These are phyloP conservation scores for Ceratocystis variospora DNA, from an alignment of 2,329 filamentous ascomycete species.

Conservation along the genomic window DNA sequence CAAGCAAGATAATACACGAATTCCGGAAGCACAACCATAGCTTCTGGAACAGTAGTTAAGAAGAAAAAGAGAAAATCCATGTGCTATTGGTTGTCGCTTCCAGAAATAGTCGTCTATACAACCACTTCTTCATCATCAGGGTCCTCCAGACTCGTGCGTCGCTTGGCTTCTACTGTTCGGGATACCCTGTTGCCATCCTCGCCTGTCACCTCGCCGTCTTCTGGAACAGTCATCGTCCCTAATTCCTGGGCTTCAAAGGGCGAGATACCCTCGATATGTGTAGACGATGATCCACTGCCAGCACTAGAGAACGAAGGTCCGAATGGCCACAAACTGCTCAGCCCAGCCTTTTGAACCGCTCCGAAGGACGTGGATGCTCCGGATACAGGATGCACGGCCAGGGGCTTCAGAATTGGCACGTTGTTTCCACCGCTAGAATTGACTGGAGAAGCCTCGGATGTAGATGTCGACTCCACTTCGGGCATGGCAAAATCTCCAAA, in stretches of 20 bases:
- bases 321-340: constrained; percentile 47
- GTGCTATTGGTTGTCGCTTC: no score
- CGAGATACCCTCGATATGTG: constrained; percentile 19
- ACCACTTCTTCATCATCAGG: constrained; percentile 38
- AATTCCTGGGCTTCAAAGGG: constrained; percentile 19
- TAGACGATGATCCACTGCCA: background rate
- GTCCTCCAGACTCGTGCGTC: constrained; percentile 46
- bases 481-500: constrained; percentile 57
- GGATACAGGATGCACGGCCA: constrained; percentile 38
- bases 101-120: constrained; percentile 20
- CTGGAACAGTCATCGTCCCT: constrained; percentile 22
- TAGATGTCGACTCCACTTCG: constrained; percentile 30
- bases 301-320: constrained; percentile 23
- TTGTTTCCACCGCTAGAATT: constrained; percentile 23
- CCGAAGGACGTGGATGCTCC: constrained; percentile 21
- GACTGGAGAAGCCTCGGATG: background rate
- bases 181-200: constrained; percentile 33
- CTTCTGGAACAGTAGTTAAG: no score
- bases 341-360: constrained; percentile 25
- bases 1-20: no score
- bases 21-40: no score
- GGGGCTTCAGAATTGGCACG: constrained; percentile 40
- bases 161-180: constrained; percentile 38
- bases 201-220: constrained; percentile 23
- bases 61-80: no score